Evolutionary conservation across 2,329 filamentous ascomycete species (phyloP).

Genomic region (Colletotrichum orchidophilum): DNA sequence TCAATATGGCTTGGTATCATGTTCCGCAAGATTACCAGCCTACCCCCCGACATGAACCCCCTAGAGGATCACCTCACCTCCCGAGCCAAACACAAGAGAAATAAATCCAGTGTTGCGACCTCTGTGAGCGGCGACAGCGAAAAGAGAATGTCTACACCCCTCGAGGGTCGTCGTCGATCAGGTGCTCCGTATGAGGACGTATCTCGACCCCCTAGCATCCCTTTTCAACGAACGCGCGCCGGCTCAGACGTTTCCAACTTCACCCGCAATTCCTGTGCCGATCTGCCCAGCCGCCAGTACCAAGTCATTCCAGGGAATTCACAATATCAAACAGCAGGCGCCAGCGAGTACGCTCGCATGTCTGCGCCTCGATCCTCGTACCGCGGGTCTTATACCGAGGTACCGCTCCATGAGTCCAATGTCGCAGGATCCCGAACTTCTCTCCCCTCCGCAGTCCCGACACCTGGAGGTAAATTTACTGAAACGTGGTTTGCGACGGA

Average conservation of each 20-base stretch:
- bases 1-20: slow-evolving; percentile 79
- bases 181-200: slow-evolving; percentile 55
- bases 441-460: slow-evolving; percentile 28
- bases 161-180: slow-evolving; percentile 54
- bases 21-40: slow-evolving; percentile 82
- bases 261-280: slow-evolving; percentile 62
- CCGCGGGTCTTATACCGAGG: slow-evolving; percentile 59
- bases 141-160: slow-evolving; percentile 65
- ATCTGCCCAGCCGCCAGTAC: slow-evolving; percentile 66
- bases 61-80: slow-evolving; percentile 87
- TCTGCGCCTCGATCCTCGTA: slow-evolving; percentile 49
- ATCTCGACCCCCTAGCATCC: slow-evolving; percentile 65
- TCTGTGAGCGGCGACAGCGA: slow-evolving; percentile 57
- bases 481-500: slow-evolving; percentile 66
- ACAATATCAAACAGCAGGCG: slow-evolving; percentile 53
- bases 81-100: slow-evolving; percentile 77
- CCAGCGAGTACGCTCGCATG: slow-evolving; percentile 57
- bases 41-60: slow-evolving; percentile 96
- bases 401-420: slow-evolving; percentile 54
- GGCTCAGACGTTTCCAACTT: slow-evolving; percentile 67
- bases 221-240: slow-evolving; percentile 82
- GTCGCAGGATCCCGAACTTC: slow-evolving; percentile 7
- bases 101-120: slow-evolving; percentile 66
- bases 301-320: slow-evolving; percentile 57
- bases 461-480: slow-evolving; percentile 54